Conservation (phyloP, 176 grass and related monocot genomes). For the Carex parvula region DNA sequence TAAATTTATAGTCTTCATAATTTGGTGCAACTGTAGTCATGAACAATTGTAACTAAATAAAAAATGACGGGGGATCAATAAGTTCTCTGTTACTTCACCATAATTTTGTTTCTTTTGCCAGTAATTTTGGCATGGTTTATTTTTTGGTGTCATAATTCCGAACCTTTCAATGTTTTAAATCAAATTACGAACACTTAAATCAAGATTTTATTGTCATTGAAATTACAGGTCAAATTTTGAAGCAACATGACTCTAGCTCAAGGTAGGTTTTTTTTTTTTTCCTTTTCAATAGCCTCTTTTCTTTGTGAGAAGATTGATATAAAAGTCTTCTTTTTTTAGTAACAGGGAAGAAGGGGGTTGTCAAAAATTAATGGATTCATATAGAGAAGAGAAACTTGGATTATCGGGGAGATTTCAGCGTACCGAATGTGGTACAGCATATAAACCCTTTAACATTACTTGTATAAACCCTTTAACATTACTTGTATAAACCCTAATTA, state of each 20-base stretch:
- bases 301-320: not conserved
- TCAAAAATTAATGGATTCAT: not conserved
- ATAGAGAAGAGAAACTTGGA: slow-evolving; percentile 10
- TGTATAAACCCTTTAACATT: too few relatives aligned
- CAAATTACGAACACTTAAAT: not conserved
- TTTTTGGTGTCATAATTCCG: not conserved
- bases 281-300: not conserved
- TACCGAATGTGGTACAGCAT: not conserved
- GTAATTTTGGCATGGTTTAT: not conserved
- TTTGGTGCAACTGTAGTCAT: not conserved
- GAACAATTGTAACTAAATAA: not conserved
- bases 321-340: not conserved
- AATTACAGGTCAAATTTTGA: slow-evolving; percentile 18
- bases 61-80: not conserved
- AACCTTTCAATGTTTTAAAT: not conserved
- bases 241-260: not conserved
- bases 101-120: not conserved
- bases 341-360: slow-evolving; percentile 12
- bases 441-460: not conserved
- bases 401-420: slow-evolving; percentile 9
- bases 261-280: not conserved
- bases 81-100: not conserved
- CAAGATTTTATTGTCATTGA: not conserved
- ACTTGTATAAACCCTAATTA: not conserved
- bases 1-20: not conserved